Base-by-base conservation (phyloP, 495 filamentous ascomycete genomes). In the Massariosphaeria phaeospora region DNA sequence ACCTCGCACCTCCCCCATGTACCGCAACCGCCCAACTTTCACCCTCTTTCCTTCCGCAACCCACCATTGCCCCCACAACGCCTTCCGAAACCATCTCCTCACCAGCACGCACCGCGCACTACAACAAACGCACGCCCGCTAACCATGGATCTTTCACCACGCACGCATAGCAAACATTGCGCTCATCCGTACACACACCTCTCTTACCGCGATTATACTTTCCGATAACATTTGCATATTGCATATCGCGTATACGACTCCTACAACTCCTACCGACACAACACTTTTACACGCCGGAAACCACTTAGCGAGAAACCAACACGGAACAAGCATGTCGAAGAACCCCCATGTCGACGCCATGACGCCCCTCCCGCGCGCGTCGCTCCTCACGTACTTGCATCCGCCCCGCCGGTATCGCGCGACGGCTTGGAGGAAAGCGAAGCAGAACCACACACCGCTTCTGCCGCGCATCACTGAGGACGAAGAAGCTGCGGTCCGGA, bases 341-440 rank as follows among this genome's bases (percentile, higher is more conserved):
- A 18, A 13, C 5, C 25, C 20, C 25, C 17, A 45, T 9, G 10
- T 27, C 42, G 15, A n/a, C 18, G 11, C 2, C 21, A 13, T 25
- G 6, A 27, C 25, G 12, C 26, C 23, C 25, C 25, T 27, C 25
- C 11, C 42, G 23, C 7, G 25, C 36, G 5, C 36, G 8, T 41
- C 33, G n/a, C 36, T 31, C 38, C 26, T 44, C 20, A 53, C 41
- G 10, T 53, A 40, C 36, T 30, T 52, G 18, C 50, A 27, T 18
- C 36, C 50, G n/a, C 36, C 36, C 21, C n/a, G n/a, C 10, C 30
- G n/a, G 5, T 45, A 12, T 9, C n/a, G 13, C 4, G 3, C 20
- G 13, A n/a, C 6, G 13, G 20, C 35, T 17, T n/a, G n/a, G n/a
- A n/a, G n/a, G n/a, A n/a, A n/a, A n/a, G 20, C 6, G 35, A 5